phyloP scores from a whole-genome alignment of 2,329 filamentous ascomycete species.

The Colletotrichum sp. region DNA sequence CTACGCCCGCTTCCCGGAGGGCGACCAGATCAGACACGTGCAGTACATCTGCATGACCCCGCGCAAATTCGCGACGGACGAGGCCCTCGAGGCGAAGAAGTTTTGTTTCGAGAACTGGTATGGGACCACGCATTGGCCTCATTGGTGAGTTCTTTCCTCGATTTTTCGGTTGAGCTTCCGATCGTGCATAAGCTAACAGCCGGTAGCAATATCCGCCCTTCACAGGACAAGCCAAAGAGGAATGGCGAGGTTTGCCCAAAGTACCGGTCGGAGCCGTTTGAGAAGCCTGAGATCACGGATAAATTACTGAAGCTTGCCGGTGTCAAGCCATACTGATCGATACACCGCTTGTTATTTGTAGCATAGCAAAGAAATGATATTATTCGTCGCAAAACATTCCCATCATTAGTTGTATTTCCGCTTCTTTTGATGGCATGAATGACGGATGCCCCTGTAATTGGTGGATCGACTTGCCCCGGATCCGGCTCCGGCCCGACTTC shows the following conservation, averaged over 20 bases:
- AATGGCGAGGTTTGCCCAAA: constrained; percentile 38
- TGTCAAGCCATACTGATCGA: constrained; percentile 11
- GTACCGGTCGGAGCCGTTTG: constrained; percentile 32
- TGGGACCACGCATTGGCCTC: constrained; percentile 35
- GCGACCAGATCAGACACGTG: constrained; percentile 37
- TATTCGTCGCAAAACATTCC: neutral
- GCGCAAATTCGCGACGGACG: constrained; percentile 33
- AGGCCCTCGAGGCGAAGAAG: constrained; percentile 24
- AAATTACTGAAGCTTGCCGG: constrained; percentile 31
- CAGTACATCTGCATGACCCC: constrained; percentile 44
- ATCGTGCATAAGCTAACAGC: neutral
- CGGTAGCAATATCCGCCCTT: constrained; percentile 38
- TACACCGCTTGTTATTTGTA: rapidly evolving
- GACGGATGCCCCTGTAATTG: neutral
- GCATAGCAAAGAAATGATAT: neutral
- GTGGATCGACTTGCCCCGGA: neutral
- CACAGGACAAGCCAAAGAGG: constrained; percentile 35
- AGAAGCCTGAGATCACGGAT: constrained; percentile 28
- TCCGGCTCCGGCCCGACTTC: neutral
- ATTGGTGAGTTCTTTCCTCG: neutral
- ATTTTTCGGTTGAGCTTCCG: neutral
- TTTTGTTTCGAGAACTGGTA: constrained; percentile 27
- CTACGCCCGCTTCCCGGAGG: constrained; percentile 33
- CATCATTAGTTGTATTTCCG: neutral
- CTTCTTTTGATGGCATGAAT: neutral